Evolutionary conservation across 2,329 filamentous ascomycete species (phyloP), one percentile per base, ranked within the genome.

Genomic region (Akanthomyces lecanii): DNA sequence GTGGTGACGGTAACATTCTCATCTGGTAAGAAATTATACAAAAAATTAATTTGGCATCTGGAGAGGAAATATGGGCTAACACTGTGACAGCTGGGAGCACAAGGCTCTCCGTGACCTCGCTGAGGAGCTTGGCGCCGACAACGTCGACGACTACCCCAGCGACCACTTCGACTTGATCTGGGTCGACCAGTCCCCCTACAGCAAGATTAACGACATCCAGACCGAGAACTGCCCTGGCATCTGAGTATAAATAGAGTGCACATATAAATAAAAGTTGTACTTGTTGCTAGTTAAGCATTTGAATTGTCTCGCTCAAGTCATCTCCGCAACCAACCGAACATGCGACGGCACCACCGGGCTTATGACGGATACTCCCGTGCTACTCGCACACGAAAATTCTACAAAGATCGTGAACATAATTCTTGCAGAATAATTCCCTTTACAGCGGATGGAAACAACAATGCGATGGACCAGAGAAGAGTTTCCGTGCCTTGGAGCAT

Each of bases 81-180:
- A 25, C 4, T 44, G 3, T 14, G 36, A 18, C 36, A 81, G 84
- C 74, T 87, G 85, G 85, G 81, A 87, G 67, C 85, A 88, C 69
- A 75, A 79, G 58, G 73, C 75, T 21, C 70, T 87, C 54, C 79
- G 76, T 40, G 76, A 83, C 65, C 82, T 88, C 66, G 80, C 77
- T 2, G 67, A 81, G 65, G 73, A 75, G 18, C 70, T 88, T 21
- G 85, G 85, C 0, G 81, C 78, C 61, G 69, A 77, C 8, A 67
- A 82, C 66, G 77, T 80, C 0, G 78, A 79, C 1, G 69, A 72
- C 5, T 87, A 87, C 68, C 82, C 82, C 0, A 73, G 76, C 64
- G 76, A 80, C 63, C 71, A 75, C 1, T 87, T 76, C 58, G 75
- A 87, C 67, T 66, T 85, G 18, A 86, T 87, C 65, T 87, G 84